Percentiles rank a stretch among this genome's conserved stretches.
phyloP scores from a whole-genome alignment of 2,329 filamentous ascomycete species.

The Aulographum hederae region DNA sequence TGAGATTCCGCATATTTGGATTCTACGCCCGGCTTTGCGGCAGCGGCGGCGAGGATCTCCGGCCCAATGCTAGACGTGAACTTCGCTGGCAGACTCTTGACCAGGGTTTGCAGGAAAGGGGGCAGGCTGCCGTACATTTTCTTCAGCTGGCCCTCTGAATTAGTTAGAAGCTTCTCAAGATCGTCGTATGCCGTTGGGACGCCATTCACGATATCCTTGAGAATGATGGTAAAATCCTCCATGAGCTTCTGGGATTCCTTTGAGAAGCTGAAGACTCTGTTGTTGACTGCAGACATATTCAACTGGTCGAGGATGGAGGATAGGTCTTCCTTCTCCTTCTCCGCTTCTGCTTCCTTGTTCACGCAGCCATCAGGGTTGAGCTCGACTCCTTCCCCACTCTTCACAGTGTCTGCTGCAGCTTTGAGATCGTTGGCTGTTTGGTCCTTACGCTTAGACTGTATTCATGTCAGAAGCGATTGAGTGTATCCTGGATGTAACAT shows the following conservation, averaged over 20 bases:
- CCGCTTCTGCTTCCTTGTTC: slow-evolving; percentile 14
- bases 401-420: slow-evolving; percentile 15
- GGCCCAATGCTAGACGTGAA: slow-evolving; percentile 59
- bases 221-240: slow-evolving; percentile 68
- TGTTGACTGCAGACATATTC: slow-evolving; percentile 68
- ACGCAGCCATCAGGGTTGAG: slow-evolving; percentile 12
- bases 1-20: slow-evolving; percentile 6
- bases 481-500: too few relatives aligned
- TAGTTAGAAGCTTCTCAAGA: slow-evolving; percentile 49
- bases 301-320: slow-evolving; percentile 64
- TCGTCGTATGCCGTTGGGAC: slow-evolving; percentile 88
- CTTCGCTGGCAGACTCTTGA: slow-evolving; percentile 69
- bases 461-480: too few relatives aligned
- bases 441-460: slow-evolving; percentile 1
- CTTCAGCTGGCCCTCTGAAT: slow-evolving; percentile 44
- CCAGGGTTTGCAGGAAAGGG: slow-evolving; percentile 63
- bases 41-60: slow-evolving; percentile 62
- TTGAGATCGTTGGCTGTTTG: slow-evolving; percentile 3
- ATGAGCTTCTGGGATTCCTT: slow-evolving; percentile 68
- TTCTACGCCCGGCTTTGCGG: slow-evolving; percentile 38
- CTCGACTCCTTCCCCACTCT: slow-evolving; percentile 16
- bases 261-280: slow-evolving; percentile 70
- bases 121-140: slow-evolving; percentile 52
- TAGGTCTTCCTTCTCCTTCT: slow-evolving; percentile 54
- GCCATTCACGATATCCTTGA: slow-evolving; percentile 83